Conservation (phyloP, 1,284 basidiomycete species). For the Earliella scabrosa region DNA sequence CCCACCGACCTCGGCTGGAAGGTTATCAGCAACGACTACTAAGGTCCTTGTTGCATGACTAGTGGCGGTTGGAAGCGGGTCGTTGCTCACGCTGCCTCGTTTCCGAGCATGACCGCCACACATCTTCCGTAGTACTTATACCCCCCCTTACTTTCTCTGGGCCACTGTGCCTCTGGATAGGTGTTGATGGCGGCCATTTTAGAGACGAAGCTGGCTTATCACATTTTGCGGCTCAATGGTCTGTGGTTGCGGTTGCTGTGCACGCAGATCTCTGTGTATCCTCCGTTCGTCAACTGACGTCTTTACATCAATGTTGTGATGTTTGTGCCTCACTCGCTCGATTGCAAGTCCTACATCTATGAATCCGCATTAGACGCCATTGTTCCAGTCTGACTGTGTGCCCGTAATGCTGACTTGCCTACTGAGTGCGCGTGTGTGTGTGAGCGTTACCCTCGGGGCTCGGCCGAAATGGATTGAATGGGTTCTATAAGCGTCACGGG, state of each 20-base stretch:
- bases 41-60: background rate
- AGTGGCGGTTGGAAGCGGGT: background rate
- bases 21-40: slow-evolving; percentile 36
- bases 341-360: background rate
- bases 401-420: no score
- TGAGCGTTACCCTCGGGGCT: no score
- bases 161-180: slow-evolving; percentile 34
- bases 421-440: no score
- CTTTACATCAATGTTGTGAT: slow-evolving; percentile 13
- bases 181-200: slow-evolving; percentile 23
- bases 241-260: slow-evolving; percentile 25
- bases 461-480: no score
- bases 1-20: slow-evolving; percentile 55
- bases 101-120: slow-evolving; percentile 3
- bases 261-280: slow-evolving; percentile 19
- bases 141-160: slow-evolving; percentile 22
- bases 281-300: background rate
- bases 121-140: slow-evolving; percentile 23
- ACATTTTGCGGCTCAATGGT: slow-evolving; percentile 13
- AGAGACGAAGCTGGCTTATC: slow-evolving; percentile 17
- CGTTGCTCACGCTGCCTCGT: slow-evolving; percentile 2
- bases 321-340: slow-evolving; percentile 12
- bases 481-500: no score
- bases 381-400: no score
- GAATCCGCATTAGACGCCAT: slow-evolving; percentile 2